Evolutionary conservation across 371 early-diverging fungal genomes (phyloP).

Genomic region (Mortierella sp.): DNA sequence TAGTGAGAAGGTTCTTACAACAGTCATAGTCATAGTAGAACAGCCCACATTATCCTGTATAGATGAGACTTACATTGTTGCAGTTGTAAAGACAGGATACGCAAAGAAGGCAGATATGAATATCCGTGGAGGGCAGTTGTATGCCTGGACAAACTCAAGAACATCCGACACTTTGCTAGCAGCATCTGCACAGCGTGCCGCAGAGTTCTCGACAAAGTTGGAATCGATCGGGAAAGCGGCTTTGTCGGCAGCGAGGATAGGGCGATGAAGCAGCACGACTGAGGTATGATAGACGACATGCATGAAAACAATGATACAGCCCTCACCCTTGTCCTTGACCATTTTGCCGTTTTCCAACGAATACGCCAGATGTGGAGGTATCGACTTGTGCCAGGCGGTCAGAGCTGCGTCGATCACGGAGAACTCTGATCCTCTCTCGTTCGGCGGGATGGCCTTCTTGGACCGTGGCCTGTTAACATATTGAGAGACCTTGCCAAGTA

Average conservation of each 20-base stretch:
- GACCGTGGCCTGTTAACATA: slow-evolving; percentile 63
- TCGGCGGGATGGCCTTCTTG: slow-evolving; percentile 47
- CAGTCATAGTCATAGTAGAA: too few relatives aligned
- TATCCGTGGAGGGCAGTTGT: slow-evolving; percentile 37
- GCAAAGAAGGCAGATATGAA: slow-evolving; percentile 63
- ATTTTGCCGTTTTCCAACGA: slow-evolving; percentile 55
- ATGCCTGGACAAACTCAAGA: slow-evolving; percentile 53
- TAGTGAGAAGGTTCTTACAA: too few relatives aligned
- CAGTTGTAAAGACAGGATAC: slow-evolving; percentile 66
- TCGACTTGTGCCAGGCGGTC: slow-evolving; percentile 58
- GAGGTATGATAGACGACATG: slow-evolving; percentile 64
- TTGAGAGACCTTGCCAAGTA: slow-evolving; percentile 61
- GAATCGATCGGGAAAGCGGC: slow-evolving; percentile 53
- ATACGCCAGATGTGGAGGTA: slow-evolving; percentile 59
- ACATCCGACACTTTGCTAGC: slow-evolving; percentile 63
- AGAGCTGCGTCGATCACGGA: slow-evolving; percentile 58
- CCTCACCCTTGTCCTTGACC: slow-evolving; percentile 48
- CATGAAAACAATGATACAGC: slow-evolving; percentile 44
- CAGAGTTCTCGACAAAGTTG: slow-evolving; percentile 56
- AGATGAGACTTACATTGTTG: slow-evolving; percentile 57
- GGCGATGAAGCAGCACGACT: slow-evolving; percentile 64
- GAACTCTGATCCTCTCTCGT: slow-evolving; percentile 60
- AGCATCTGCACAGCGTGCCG: slow-evolving; percentile 60
- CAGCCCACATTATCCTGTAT: too few relatives aligned
- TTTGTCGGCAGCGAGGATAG: slow-evolving; percentile 51